Evolutionary conservation across 768 basidiomycete genomes (phyloP).

Genomic region (Chalciporus piperatus): DNA sequence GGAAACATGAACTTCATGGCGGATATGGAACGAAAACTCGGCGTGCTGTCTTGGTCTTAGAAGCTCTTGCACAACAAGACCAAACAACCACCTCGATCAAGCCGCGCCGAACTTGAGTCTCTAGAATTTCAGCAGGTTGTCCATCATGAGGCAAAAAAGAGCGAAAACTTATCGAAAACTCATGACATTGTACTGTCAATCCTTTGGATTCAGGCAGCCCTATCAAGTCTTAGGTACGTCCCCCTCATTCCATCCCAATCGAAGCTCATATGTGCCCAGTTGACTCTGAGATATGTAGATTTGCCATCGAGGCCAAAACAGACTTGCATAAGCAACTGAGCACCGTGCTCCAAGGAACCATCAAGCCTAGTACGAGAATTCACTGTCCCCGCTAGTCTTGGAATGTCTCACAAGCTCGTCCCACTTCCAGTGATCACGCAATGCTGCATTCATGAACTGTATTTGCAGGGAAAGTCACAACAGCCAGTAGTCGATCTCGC

Average conservation of each 20-base stretch:
- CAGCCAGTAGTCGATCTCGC: constrained; percentile 86
- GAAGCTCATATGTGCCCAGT: constrained; percentile 44
- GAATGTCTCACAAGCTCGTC: constrained; percentile 40
- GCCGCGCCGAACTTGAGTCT: too few relatives aligned
- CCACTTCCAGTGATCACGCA: constrained; percentile 91
- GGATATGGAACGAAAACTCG: not conserved
- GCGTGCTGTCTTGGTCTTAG: not conserved
- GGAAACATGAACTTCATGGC: constrained; percentile 17
- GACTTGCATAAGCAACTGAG: constrained; percentile 76
- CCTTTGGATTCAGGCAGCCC: constrained; percentile 90
- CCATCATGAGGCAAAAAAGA: constrained; percentile 87
- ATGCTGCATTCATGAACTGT: constrained; percentile 93
- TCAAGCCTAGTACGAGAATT: constrained; percentile 80
- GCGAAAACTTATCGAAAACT: constrained; percentile 94
- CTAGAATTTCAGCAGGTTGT: not conserved
- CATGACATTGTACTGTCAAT: constrained; percentile 84
- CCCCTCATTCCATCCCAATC: not conserved
- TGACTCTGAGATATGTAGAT: constrained; percentile 80
- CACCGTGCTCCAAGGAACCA: constrained; percentile 77
- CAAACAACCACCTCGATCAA: constrained; percentile 18
- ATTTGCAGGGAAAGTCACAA: constrained; percentile 70
- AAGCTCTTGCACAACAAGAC: constrained; percentile 18
- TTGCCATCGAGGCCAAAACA: constrained; percentile 62
- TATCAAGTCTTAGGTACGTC: constrained; percentile 85
- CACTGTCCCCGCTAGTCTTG: constrained; percentile 4